Evolutionary conservation across 441 rosid species (phyloP).

Genomic region (Lepidium campestre): DNA sequence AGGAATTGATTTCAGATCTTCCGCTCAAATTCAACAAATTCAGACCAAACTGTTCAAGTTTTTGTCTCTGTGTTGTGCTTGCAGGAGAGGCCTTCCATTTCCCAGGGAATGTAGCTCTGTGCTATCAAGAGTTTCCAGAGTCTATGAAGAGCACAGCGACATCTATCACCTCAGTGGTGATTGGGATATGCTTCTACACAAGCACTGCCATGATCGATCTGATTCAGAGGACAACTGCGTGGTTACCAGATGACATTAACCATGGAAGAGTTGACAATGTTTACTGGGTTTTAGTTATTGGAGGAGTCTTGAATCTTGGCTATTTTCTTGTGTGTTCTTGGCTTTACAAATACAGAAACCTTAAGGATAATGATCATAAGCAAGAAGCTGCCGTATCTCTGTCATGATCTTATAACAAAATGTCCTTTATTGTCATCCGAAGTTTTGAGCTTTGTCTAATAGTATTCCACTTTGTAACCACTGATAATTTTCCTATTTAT

Average conservation of each 20-base stretch:
- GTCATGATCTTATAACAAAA: neutral
- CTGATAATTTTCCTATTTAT: no score
- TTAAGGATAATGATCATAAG: neutral
- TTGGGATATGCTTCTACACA: slow-evolving; percentile 27
- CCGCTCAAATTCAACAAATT: neutral
- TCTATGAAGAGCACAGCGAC: slow-evolving; percentile 32
- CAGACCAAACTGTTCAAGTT: neutral
- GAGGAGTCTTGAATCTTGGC: slow-evolving; percentile 7
- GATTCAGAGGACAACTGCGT: slow-evolving; percentile 24
- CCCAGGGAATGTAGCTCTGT: slow-evolving; percentile 28
- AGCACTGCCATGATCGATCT: slow-evolving; percentile 30
- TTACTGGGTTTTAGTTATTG: slow-evolving; percentile 34
- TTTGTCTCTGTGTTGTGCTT: neutral
- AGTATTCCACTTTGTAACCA: neutral
- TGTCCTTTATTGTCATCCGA: neutral
- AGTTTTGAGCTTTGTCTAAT: neutral
- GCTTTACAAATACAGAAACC: slow-evolving; percentile 9
- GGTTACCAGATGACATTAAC: slow-evolving; percentile 39
- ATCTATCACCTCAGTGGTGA: slow-evolving; percentile 24
- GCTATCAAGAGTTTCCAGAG: slow-evolving; percentile 34
- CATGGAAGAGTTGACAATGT: slow-evolving; percentile 39
- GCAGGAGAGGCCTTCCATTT: slow-evolving; percentile 33
- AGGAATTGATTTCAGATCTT: neutral
- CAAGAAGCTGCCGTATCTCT: neutral
- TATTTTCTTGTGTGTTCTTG: slow-evolving; percentile 16